Evolutionary conservation across 768 basidiomycete genomes (phyloP), one percentile per base, ranked within the genome.

Genomic region (Russula vinacea): DNA sequence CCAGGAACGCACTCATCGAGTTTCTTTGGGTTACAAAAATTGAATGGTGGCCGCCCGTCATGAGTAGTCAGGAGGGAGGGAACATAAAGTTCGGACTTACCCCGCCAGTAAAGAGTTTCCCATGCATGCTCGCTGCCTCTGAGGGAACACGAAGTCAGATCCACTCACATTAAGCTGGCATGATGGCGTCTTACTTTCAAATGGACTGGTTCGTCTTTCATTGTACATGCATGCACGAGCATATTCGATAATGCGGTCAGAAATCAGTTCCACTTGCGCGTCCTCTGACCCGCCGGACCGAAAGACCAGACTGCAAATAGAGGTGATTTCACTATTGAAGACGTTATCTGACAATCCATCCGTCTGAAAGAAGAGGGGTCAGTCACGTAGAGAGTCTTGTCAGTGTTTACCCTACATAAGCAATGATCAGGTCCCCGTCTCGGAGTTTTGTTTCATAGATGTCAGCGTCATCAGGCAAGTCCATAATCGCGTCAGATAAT

Each of bases 171-270:
- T 2, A 40, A 2, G 44, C 16, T 17, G 19, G 53, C 50, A 42
- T 54, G 8, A 54, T 42, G 35, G 26, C 29, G 8, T 76, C 85
- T 70, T 72, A 83, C 88, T 81, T 74, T 90, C 85, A 68, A 92
- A 93, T 2, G 91, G 91, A 73, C 86, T 89, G 35, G 83, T 78
- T 68, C 86, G 77, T 59, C 76, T 79, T 65, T 80, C 82, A 70
- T 83, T 85, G 64, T 75, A 76, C 91, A 93, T 92, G 71, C 88
- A 90, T 32, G 77, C 74, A 64, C 78, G 79, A 3, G 91, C 82
- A 69, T 89, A 88, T 39, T 87, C 80, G 3, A 92, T 84, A 56
- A 91, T 77, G 24, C 84, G 81, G 69, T 91, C 84, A 8, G 91
- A 88, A 73, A 93, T 86, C 16, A 76, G 75, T 70, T 91, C 86